Evolutionary conservation across 1,284 basidiomycete species (phyloP).

Genomic region (Cryptococcus amylolentus): DNA sequence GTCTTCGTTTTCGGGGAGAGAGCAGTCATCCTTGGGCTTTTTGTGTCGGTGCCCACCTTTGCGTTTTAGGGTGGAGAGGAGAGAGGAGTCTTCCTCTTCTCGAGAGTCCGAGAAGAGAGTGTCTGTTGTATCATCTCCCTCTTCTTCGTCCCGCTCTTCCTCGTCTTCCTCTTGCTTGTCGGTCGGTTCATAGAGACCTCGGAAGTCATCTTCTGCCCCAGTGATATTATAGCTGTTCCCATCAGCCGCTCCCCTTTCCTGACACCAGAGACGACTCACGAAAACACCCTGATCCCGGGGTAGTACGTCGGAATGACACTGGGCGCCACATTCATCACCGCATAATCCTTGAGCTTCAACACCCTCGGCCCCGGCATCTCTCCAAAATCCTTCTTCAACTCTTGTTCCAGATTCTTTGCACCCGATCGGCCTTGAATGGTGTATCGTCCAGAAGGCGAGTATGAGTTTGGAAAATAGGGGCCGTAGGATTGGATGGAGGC

Average conservation of each 20-base stretch:
- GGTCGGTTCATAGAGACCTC: constrained; percentile 6
- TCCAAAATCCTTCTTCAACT: constrained; percentile 42
- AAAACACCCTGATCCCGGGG: constrained; percentile 76
- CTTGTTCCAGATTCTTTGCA: constrained; percentile 30
- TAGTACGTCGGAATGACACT: constrained; percentile 85
- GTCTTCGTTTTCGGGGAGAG: constrained; percentile 42
- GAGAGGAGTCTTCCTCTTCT: not conserved
- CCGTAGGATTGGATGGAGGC: constrained; percentile 20
- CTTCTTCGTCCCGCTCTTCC: constrained; percentile 15
- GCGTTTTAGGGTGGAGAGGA: constrained; percentile 20
- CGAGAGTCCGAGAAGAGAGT: not conserved
- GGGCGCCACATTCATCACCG: constrained; percentile 71
- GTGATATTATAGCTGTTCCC: constrained; percentile 60
- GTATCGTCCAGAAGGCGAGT: constrained; percentile 23
- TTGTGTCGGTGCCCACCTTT: constrained; percentile 30
- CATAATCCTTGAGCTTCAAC: constrained; percentile 63
- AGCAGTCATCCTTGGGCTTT: constrained; percentile 41
- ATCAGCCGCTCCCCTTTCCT: not conserved
- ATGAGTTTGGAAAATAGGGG: constrained; percentile 9
- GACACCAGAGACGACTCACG: constrained; percentile 48
- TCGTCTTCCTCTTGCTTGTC: constrained; percentile 14
- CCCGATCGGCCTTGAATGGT: constrained; percentile 26
- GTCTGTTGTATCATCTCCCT: not conserved
- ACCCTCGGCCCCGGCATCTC: constrained; percentile 53
- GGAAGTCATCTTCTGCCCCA: constrained; percentile 35